phyloP scores from a whole-genome alignment of 2,329 filamentous ascomycete species.

The Cladorrhinum sp. region DNA sequence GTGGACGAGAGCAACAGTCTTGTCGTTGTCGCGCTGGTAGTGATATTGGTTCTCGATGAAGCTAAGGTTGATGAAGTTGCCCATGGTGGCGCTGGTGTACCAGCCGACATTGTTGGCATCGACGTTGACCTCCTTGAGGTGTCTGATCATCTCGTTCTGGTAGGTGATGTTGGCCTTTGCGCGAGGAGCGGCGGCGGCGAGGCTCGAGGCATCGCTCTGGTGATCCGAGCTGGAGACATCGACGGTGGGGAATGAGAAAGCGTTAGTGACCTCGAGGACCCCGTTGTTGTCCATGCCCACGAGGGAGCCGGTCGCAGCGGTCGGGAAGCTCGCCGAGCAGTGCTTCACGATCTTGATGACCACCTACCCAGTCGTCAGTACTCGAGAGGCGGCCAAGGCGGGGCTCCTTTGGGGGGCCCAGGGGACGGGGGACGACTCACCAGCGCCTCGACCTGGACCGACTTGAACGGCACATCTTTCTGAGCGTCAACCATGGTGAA shows the following conservation, averaged over 20 bases:
- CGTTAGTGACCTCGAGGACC: conserved; percentile 86
- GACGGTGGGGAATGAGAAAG: conserved; percentile 86
- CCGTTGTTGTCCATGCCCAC: conserved; percentile 88
- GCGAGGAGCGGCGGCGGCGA: conserved; percentile 83
- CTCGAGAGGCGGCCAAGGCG: conserved; percentile 30
- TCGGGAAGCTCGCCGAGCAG: conserved; percentile 83
- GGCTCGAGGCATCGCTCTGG: conserved; percentile 70
- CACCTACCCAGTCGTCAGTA: conserved; percentile 53
- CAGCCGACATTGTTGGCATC: conserved; percentile 97
- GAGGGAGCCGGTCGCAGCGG: conserved; percentile 81
- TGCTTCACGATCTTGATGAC: conserved; percentile 99
- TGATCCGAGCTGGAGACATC: conserved; percentile 70
- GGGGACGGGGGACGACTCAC: conserved; percentile 50
- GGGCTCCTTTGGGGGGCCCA: conserved; percentile 29
- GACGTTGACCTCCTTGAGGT: conserved; percentile 94
- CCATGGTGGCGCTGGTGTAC: conserved; percentile 99
- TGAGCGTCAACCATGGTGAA: conserved; percentile 55
- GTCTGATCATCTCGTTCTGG: conserved; percentile 95
- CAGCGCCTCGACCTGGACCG: conserved; percentile 92
- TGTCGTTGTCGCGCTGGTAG: conserved; percentile 94
- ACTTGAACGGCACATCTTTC: conserved; percentile 72
- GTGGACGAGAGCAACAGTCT: conserved; percentile 84
- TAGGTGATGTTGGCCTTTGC: conserved; percentile 87
- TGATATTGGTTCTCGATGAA: conserved; percentile 98
- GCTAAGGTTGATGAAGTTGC: conserved; percentile 92